Conservation (phyloP, 768 basidiomycete genomes). For the Mycena epipterygia region DNA sequence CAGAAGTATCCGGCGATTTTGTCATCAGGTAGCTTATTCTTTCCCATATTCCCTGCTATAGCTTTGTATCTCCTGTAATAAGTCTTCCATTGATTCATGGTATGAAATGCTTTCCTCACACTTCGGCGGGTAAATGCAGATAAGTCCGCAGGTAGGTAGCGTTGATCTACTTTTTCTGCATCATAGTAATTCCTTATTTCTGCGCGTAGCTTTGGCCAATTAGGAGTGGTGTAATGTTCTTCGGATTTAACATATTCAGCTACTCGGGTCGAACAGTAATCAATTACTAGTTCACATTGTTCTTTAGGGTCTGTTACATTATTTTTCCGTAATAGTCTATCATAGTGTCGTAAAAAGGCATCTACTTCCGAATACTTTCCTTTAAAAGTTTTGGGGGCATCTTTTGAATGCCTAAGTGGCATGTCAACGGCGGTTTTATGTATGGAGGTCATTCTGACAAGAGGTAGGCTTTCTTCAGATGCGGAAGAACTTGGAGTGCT, state of each 20-base stretch:
- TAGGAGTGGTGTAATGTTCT: background rate
- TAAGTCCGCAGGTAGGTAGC: background rate
- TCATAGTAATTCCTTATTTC: constrained; percentile 8
- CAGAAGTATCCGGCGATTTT: constrained; percentile 3
- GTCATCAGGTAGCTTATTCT: background rate
- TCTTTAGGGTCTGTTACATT: background rate
- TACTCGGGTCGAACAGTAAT: constrained; percentile 1
- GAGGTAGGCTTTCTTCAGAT: background rate
- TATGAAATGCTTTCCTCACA: background rate
- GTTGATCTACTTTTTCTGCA: constrained; percentile 3
- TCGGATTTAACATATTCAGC: background rate
- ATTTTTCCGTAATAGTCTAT: background rate
- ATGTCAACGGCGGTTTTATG: background rate
- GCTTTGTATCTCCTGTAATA: constrained; percentile 3
- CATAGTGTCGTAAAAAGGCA: background rate
- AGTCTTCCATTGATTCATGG: background rate
- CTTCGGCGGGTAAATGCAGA: background rate
- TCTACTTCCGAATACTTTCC: constrained; percentile 5
- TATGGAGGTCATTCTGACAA: background rate
- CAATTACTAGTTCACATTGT: background rate
- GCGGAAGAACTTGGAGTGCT: background rate
- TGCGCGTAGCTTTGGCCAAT: background rate
- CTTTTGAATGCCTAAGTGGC: background rate
- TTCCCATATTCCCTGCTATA: constrained; percentile 7
- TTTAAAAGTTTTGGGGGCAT: background rate